Evolutionary conservation across 768 basidiomycete species (phyloP).

Genomic region (Russula vinacea): DNA sequence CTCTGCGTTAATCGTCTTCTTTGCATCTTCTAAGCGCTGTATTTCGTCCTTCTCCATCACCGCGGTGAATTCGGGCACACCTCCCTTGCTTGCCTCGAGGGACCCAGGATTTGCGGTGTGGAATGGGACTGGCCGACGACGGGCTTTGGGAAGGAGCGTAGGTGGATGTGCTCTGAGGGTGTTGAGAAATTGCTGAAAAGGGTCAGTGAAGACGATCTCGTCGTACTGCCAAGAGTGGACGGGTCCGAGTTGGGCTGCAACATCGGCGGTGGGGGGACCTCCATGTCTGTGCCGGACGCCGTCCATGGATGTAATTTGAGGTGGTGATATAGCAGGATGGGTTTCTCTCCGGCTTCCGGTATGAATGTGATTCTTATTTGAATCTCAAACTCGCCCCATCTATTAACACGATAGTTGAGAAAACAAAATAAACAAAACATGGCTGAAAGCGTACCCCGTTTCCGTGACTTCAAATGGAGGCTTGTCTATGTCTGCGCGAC

Average conservation of each 20-base stretch:
- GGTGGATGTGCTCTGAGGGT: constrained; percentile 80
- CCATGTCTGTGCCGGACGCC: constrained; percentile 56
- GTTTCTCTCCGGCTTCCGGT: constrained; percentile 86
- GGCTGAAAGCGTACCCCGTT: constrained; percentile 64
- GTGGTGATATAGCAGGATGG: constrained; percentile 83
- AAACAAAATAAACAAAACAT: not conserved
- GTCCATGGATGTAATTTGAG: constrained; percentile 94
- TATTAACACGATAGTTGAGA: constrained; percentile 32
- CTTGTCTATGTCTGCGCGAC: constrained; percentile 73
- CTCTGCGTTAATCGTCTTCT: constrained; percentile 66
- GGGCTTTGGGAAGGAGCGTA: constrained; percentile 67
- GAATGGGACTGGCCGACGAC: constrained; percentile 64
- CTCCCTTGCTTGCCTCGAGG: constrained; percentile 59
- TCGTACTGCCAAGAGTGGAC: constrained; percentile 99
- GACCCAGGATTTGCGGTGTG: constrained; percentile 53
- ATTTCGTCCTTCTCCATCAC: constrained; percentile 87
- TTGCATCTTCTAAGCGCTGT: constrained; percentile 73
- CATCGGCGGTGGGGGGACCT: constrained; percentile 63
- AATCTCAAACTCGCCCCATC: constrained; percentile 99
- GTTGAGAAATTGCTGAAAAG: constrained; percentile 81
- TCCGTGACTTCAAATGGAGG: constrained; percentile 94
- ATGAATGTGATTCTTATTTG: constrained; percentile 89
- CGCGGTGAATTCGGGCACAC: constrained; percentile 78
- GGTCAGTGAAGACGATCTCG: constrained; percentile 95
- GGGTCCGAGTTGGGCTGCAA: constrained; percentile 63